Evolutionary conservation across 768 basidiomycete species (phyloP).

Genomic region (Amanita molliuscula): DNA sequence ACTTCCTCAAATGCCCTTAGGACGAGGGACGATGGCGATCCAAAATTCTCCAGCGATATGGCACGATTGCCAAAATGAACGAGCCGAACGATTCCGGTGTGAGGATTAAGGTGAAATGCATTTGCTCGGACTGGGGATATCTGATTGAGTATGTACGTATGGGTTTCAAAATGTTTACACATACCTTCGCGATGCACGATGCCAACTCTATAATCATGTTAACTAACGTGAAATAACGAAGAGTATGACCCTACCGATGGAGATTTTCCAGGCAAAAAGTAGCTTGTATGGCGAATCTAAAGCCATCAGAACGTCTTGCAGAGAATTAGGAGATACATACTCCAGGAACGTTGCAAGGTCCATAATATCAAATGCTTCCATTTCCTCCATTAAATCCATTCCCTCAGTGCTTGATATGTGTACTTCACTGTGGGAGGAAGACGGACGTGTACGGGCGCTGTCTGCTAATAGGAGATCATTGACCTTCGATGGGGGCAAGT

Average conservation of each 20-base stretch:
- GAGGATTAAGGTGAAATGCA: slow-evolving; percentile 63
- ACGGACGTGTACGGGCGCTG: slow-evolving; percentile 27
- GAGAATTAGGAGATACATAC: slow-evolving; percentile 24
- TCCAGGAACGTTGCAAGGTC: slow-evolving; percentile 70
- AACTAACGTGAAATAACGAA: slow-evolving; percentile 5
- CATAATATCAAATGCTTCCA: slow-evolving; percentile 60
- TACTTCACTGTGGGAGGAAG: slow-evolving; percentile 35
- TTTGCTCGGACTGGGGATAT: slow-evolving; percentile 50
- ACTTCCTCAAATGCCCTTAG: slow-evolving; percentile 48
- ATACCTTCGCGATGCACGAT: slow-evolving; percentile 62
- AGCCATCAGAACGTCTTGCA: neutral
- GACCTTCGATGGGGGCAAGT: slow-evolving; percentile 54
- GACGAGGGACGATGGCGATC: slow-evolving; percentile 63
- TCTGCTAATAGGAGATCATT: slow-evolving; percentile 61
- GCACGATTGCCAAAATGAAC: slow-evolving; percentile 72
- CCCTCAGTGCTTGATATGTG: slow-evolving; percentile 42
- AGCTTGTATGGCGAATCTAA: slow-evolving; percentile 61
- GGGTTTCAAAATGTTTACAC: neutral
- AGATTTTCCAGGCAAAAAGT: slow-evolving; percentile 61
- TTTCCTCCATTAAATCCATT: slow-evolving; percentile 34
- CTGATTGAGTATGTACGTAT: slow-evolving; percentile 2
- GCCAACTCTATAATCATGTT: slow-evolving; percentile 29
- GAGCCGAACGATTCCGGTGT: slow-evolving; percentile 58
- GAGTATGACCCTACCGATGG: slow-evolving; percentile 34
- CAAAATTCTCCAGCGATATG: slow-evolving; percentile 59